phyloP scores from a whole-genome alignment of 1,284 basidiomycete genomes.

The Volvariella volvacea region DNA sequence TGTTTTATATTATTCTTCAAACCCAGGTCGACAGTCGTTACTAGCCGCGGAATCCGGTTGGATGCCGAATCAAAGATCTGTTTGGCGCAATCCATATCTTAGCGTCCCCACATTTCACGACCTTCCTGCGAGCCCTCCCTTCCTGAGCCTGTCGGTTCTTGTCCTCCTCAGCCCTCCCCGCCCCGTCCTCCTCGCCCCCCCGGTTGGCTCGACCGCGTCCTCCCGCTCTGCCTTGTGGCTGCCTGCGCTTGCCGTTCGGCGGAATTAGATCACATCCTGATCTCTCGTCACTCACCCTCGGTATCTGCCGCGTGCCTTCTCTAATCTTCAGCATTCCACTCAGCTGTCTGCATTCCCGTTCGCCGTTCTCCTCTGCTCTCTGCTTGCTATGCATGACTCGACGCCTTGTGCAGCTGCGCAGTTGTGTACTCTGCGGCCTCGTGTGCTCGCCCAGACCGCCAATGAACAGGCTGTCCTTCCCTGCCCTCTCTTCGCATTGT shows the following conservation, averaged over 20 bases:
- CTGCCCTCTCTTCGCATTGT: too few species aligned
- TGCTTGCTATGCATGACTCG: background rate
- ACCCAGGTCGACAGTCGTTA: slow-evolving; percentile 14
- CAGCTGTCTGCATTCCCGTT: background rate
- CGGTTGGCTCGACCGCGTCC: slow-evolving; percentile 14
- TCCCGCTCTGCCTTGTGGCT: slow-evolving; percentile 26
- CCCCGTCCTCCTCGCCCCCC: background rate
- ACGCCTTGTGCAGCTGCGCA: too few species aligned
- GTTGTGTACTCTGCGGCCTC: too few species aligned
- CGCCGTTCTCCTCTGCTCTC: background rate
- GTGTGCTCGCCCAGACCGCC: too few species aligned
- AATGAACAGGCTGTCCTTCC: too few species aligned
- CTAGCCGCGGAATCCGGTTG: slow-evolving; percentile 27
- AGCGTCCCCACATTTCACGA: slow-evolving; percentile 12
- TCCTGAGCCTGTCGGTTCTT: background rate
- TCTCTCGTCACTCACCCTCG: slow-evolving; percentile 14
- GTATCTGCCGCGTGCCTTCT: slow-evolving; percentile 11
- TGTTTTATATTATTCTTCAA: slow-evolving; percentile 26
- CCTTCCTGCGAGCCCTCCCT: slow-evolving; percentile 4
- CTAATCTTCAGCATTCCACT: background rate
- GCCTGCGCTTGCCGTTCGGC: slow-evolving; percentile 28
- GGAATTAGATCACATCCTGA: slow-evolving; percentile 24
- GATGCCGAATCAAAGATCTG: slow-evolving; percentile 11
- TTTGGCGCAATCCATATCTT: slow-evolving; percentile 21
- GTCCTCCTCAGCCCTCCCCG: background rate